Evolutionary conservation across 306 rosid genomes (phyloP), one percentile per base, ranked within the genome.

Genomic region (Glycine soja): DNA sequence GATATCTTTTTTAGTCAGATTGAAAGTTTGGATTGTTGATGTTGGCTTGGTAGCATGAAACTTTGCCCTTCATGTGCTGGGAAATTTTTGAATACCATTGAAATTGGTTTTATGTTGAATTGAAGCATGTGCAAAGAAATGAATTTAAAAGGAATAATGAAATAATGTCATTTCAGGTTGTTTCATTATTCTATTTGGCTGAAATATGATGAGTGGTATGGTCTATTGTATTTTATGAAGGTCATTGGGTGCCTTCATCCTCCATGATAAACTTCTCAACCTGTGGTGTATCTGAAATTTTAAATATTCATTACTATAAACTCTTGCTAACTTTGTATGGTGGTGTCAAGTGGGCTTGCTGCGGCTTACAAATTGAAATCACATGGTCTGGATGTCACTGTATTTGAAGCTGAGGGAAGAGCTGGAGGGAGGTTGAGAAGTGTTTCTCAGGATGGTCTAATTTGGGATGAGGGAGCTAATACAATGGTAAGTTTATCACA

Each of bases 391-490:
- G 76, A 87, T 18, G 98, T 95, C 75, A 80, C 90, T 34, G 92
- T 95, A 67, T 85, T 90, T 81, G 99, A 95, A 93, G 91, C 97
- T 5, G 92, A 88, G 36, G 89, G 84, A 83, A 87, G 93, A 89
- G 89, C 94, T 16, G 99, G 99, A 65, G 99, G 99, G 81, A 95
- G 92, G 86, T 76, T 93, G 74, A 93, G 88, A 87, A 95, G 91
- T 79, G 87, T 91, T 77, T 90, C 93, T 47, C 89, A 4, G 71
- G 86, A 90, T 84, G 98, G 94, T 67, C 83, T 93, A 32, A 72
- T 93, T 74, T 95, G 99, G 99, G 97, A 93, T 64, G 98, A 90
- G 86, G 98, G 98, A 79, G 99, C 98, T 15, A 95, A 93, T 87
- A 93, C 97, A 79, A 93, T 95, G 99, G 98, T 92, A 88, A 78